Conservation (phyloP, 2,329 filamentous ascomycete genomes). For the Neonectria neomacrospora region DNA sequence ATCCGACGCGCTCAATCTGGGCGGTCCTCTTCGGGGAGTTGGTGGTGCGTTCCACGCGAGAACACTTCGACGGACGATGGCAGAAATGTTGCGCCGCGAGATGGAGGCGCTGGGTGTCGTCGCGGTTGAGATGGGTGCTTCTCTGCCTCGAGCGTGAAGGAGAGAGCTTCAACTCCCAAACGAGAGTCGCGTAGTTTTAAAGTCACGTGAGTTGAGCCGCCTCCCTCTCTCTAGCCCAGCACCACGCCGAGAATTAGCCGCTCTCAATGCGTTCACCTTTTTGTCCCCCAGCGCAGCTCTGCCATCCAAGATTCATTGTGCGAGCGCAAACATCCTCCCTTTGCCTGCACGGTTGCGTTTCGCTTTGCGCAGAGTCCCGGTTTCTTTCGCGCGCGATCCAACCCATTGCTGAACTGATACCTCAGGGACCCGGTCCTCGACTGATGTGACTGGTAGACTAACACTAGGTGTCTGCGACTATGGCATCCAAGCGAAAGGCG, state of each 20-base stretch:
- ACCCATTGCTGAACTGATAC: conserved; percentile 29
- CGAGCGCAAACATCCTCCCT: background rate
- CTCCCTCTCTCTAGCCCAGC: background rate
- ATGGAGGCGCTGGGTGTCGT: conserved; percentile 42
- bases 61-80: conserved; percentile 22
- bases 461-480: conserved; percentile 53
- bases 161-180: conserved; percentile 47
- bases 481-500: conserved; percentile 95
- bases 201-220: conserved; percentile 54
- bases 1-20: conserved; percentile 54
- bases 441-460: conserved; percentile 35
- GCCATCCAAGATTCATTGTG: conserved; percentile 1
- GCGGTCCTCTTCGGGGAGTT: conserved; percentile 32
- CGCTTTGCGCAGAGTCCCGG: conserved; percentile 18
- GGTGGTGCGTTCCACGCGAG: conserved; percentile 20
- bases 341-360: conserved; percentile 19
- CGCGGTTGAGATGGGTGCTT: conserved; percentile 39
- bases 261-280: conserved; percentile 34
- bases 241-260: conserved; percentile 44
- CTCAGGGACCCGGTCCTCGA: conserved; percentile 22
- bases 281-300: conserved; percentile 32
- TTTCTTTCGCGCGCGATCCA: conserved; percentile 18
- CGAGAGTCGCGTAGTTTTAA: conserved; percentile 54
- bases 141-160: conserved; percentile 43
- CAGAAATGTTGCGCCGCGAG: conserved; percentile 31